Conservation (phyloP, 352 stramenopile species). For the Phytophthora sansomeana region DNA sequence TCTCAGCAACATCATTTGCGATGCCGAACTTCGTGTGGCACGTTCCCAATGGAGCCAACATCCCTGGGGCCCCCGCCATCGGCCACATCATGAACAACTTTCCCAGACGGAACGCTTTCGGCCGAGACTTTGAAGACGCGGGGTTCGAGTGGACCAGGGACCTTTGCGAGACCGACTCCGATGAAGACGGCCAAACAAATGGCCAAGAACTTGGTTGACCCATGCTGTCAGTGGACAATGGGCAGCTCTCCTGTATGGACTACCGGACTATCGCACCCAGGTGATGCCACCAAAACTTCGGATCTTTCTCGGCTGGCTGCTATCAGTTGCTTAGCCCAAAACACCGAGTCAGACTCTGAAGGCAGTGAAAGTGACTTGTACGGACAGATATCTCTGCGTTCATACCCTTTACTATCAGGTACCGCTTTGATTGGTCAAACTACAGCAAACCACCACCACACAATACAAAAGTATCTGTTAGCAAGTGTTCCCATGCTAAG, state of each 20-base stretch:
- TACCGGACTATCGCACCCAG: constrained; percentile 25
- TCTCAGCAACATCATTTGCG: background rate
- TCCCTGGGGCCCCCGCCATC: constrained; percentile 21
- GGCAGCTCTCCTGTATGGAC: constrained; percentile 18
- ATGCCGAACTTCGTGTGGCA: constrained; percentile 12
- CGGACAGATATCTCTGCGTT: background rate
- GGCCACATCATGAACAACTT: constrained; percentile 23
- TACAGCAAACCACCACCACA: background rate
- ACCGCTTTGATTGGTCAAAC: no score
- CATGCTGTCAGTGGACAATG: constrained; percentile 62
- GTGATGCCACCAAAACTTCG: constrained; percentile 21
- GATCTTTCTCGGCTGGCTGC: constrained; percentile 21
- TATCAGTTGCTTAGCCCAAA: constrained; percentile 6
- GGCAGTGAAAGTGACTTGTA: constrained; percentile 1
- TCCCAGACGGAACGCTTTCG: constrained; percentile 37
- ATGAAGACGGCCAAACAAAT: constrained; percentile 78
- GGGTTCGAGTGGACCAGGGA: constrained; percentile 35
- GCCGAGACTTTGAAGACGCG: constrained; percentile 37
- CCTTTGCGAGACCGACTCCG: constrained; percentile 64
- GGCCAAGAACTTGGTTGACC: constrained; percentile 80
- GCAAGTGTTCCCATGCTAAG: no score
- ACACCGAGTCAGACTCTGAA: background rate
- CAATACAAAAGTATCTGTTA: no score
- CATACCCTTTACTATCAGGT: no score
- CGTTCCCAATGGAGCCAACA: constrained; percentile 25